Percentiles rank a stretch among this genome's conserved stretches.
Conservation (phyloP, 345 rosid genomes). For the Citrus sinensis region DNA sequence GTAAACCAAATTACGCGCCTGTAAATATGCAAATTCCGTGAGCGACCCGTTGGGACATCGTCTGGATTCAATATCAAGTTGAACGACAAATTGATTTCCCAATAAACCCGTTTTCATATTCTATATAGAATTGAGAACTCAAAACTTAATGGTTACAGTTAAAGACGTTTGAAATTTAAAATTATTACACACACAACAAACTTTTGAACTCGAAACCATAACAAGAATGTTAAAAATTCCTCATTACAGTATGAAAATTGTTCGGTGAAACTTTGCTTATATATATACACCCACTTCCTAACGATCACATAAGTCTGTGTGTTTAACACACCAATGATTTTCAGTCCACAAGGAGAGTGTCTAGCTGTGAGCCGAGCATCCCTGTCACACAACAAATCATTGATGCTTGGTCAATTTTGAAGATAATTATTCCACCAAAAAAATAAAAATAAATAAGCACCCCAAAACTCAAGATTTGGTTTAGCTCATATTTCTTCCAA, state of each 20-base stretch:
- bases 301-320: background rate
- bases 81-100: background rate
- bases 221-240: background rate
- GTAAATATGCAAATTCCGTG: background rate
- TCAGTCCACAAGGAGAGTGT: conserved; percentile 14
- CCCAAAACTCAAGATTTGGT: background rate
- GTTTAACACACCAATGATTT: background rate
- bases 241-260: background rate
- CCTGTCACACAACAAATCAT: background rate
- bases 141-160: background rate
- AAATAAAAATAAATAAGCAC: background rate
- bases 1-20: too few relatives aligned
- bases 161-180: background rate
- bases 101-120: background rate
- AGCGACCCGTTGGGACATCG: background rate
- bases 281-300: background rate
- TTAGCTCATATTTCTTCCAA: background rate
- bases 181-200: background rate
- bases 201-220: background rate
- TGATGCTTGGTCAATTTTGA: background rate
- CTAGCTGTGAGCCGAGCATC: background rate
- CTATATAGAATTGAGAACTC: background rate
- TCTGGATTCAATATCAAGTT: background rate
- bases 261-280: background rate
- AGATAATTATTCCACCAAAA: background rate